Evolutionary conservation across 164 flowering plant genomes (phyloP), one percentile per base, ranked within the genome.

Genomic region (Brasenia schreberi): DNA sequence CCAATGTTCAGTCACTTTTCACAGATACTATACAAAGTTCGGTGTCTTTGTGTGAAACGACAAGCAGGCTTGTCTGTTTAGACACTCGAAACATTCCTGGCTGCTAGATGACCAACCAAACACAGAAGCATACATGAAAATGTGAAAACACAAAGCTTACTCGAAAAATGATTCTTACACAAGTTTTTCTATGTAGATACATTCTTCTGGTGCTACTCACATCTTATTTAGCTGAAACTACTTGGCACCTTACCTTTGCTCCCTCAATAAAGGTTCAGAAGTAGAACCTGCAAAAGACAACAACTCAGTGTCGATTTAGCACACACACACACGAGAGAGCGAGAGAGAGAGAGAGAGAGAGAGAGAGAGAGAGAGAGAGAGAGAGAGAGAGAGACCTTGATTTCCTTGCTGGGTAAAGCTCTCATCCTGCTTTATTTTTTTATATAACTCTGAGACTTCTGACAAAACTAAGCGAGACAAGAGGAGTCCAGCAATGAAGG

Each of bases 401-500:
- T 9, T n/a, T 18, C 58, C n/a, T 19, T 16, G 44, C 67, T 45
- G 7, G 42, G 45, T 43, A n/a, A 45, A 14, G 60, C 10, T 18
- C 33, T 2, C 2, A 65, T 49, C 43, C 27, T 65, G 67, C 12
- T 10, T 23, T 65, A 53, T 16, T 12, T 18, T 19, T 43, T 43
- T n/a, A 16, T 18, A 17, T 12, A 6, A 12, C 58, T 52, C 66
- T 33, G 17, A 19, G 58, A 89, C 72, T 80, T 92, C 98, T 61
- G 71, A 73, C 2, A 70, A 1, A 6, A 92, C 91, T 58, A 85
- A 69, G 59, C 79, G 79, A 19, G 88, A 72, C 59, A 92, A 74
- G 61, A 89, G 85, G 44, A 92, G 82, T 17, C 89, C 93, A 17
- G 98, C 98, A 66, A 80, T 66, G 63, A 82, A 71, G 64, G 95